Conservation (phyloP, 768 basidiomycete genomes). For the Mrakia frigida region DNA sequence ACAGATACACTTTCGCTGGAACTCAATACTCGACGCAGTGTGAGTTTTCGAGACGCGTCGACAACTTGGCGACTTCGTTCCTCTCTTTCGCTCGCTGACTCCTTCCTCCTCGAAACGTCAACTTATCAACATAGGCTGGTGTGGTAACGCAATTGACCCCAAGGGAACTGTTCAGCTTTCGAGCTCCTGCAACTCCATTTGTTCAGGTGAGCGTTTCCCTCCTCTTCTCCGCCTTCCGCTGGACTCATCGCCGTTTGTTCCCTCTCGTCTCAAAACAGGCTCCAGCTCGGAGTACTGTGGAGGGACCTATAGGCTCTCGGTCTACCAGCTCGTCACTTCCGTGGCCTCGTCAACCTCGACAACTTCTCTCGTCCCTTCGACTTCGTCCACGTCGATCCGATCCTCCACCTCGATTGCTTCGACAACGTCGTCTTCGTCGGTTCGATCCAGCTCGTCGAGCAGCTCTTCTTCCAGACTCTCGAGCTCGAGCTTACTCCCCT, state of each 20-base stretch:
- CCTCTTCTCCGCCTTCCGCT: neutral
- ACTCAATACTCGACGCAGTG: neutral
- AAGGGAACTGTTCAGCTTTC: neutral
- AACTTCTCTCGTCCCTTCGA: neutral
- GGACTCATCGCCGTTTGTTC: neutral
- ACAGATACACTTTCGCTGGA: neutral
- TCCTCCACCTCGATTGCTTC: too few species aligned
- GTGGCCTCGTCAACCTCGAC: neutral
- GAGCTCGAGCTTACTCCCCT: too few species aligned
- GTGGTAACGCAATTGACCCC: neutral
- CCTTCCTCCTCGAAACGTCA: neutral
- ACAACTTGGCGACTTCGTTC: neutral
- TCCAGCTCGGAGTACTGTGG: neutral
- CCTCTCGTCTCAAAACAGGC: neutral
- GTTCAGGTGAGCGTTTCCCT: neutral
- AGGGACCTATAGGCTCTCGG: neutral
- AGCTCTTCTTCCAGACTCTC: too few species aligned
- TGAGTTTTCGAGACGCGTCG: neutral
- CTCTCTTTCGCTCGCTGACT: neutral
- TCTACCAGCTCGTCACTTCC: neutral
- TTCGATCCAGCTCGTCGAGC: too few species aligned
- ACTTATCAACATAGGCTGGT: neutral
- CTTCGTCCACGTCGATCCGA: neutral
- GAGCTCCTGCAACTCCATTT: neutral
- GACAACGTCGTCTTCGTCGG: too few species aligned